Percentiles rank a stretch among this genome's conserved stretches.
These are phyloP conservation scores for Phycomyces blakesleeanus DNA, from an alignment of 192 early-diverging fungal genomes.

Conservation along the genomic window DNA sequence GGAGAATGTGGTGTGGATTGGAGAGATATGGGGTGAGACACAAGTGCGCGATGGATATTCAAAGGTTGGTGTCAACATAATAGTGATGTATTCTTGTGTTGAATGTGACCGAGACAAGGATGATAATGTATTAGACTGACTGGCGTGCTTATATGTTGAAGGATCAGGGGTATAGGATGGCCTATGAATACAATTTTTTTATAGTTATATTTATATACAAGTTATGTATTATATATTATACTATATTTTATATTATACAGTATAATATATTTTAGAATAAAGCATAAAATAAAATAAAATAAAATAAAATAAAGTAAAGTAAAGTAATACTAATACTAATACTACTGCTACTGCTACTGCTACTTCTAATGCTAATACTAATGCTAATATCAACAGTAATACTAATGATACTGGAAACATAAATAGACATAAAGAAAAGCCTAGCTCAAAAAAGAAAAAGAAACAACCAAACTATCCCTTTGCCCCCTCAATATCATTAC, in stretches of 20 bases:
- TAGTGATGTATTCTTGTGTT: neutral
- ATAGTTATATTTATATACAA: too few relatives aligned
- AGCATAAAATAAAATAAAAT: neutral
- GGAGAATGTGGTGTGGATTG: neutral
- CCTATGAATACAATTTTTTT: neutral
- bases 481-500: too few relatives aligned
- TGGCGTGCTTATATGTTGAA: conserved; percentile 1
- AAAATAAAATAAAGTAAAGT: neutral
- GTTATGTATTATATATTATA: neutral
- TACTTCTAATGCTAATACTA: neutral
- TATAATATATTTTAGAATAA: neutral
- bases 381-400: neutral
- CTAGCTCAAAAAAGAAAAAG: neutral
- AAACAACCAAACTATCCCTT: too few relatives aligned
- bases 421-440: neutral
- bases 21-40: neutral
- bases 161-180: neutral
- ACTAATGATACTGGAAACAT: neutral
- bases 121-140: neutral
- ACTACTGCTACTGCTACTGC: neutral
- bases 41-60: neutral
- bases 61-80: neutral
- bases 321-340: neutral
- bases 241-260: neutral
- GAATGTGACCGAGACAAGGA: neutral